Evolutionary conservation across 768 basidiomycete genomes (phyloP).

Genomic region (Russula sp.): DNA sequence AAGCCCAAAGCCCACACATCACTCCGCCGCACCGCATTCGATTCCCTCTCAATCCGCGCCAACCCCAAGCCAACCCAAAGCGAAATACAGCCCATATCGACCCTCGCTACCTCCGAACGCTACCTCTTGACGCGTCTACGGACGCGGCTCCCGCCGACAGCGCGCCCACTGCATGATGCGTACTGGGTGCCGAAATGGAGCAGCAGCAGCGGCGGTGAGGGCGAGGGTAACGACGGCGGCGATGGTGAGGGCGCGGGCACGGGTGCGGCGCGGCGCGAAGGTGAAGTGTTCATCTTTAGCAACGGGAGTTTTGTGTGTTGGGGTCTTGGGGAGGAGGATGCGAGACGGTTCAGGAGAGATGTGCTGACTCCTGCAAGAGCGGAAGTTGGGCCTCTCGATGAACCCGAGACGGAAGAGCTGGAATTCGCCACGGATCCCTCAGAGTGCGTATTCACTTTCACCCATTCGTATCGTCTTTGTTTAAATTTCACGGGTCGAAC

Average conservation of each 20-base stretch:
- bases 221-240: constrained; percentile 33
- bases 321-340: constrained; percentile 79
- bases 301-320: constrained; percentile 90
- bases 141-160: constrained; percentile 48
- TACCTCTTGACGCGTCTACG: constrained; percentile 68
- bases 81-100: constrained; percentile 74
- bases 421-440: constrained; percentile 90
- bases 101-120: constrained; percentile 82
- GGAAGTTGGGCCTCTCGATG: constrained; percentile 61
- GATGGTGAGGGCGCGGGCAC: constrained; percentile 54
- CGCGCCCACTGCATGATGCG: constrained; percentile 67
- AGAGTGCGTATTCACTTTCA: constrained; percentile 50
- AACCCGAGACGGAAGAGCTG: constrained; percentile 82
- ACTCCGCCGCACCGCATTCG: constrained; percentile 78
- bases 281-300: constrained; percentile 85
- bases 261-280: constrained; percentile 44
- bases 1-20: constrained; percentile 84
- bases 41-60: constrained; percentile 78
- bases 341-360: constrained; percentile 59
- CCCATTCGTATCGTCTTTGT: too few species aligned
- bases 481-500: background rate
- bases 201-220: constrained; percentile 61
- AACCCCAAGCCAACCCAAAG: constrained; percentile 85
- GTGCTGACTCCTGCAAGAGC: constrained; percentile 55
- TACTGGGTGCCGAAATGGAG: constrained; percentile 74